phyloP scores from a whole-genome alignment of 192 early-diverging fungal species.

The Entomortierella parvispora region DNA sequence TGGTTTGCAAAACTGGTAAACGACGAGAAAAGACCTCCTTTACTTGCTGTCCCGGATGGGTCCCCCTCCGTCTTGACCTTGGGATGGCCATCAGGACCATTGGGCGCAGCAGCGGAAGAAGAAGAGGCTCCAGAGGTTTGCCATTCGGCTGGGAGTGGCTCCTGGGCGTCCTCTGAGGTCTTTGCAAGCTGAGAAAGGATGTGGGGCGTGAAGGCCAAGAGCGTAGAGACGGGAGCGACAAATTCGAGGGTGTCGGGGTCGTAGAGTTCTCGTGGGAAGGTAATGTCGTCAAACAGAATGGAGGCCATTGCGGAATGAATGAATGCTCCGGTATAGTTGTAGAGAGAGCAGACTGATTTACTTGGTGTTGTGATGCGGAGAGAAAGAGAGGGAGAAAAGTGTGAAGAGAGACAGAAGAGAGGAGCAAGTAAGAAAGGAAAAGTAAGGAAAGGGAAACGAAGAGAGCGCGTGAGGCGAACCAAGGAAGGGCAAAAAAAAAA shows the following conservation, averaged over 20 bases:
- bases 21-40: slow-evolving; percentile 18
- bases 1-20: slow-evolving; percentile 8
- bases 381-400: no score
- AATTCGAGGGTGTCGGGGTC: slow-evolving; percentile 56
- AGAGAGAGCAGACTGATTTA: no score
- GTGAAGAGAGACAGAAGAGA: not conserved
- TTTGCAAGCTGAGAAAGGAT: slow-evolving; percentile 60
- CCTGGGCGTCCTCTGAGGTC: slow-evolving; percentile 50
- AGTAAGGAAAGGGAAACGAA: slow-evolving; percentile 2
- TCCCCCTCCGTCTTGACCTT: no score
- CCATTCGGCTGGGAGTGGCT: slow-evolving; percentile 37
- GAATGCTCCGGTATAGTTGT: no score
- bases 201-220: slow-evolving; percentile 60
- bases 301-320: no score
- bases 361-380: no score
- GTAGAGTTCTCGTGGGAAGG: slow-evolving; percentile 59
- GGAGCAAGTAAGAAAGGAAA: no score
- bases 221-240: slow-evolving; percentile 54
- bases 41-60: not conserved
- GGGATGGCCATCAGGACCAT: no score
- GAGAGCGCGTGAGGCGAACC: not conserved
- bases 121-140: not conserved
- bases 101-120: not conserved
- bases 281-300: slow-evolving; percentile 60
- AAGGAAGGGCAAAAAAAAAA: not conserved